phyloP scores from a whole-genome alignment of 345 rosid genomes.

The Pugionium dolabratum region DNA sequence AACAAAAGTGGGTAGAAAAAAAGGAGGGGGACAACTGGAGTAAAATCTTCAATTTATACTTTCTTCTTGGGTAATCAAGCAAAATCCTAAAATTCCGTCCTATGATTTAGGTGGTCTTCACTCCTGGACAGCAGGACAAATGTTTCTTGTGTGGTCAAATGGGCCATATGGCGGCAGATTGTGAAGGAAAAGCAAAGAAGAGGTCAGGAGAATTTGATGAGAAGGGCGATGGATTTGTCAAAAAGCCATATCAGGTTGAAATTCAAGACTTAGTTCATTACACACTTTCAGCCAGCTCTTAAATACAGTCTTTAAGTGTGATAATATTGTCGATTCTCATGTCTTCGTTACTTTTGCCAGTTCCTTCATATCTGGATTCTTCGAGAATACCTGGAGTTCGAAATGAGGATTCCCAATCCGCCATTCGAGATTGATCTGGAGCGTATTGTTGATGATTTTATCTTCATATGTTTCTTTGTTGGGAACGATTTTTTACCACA shows the following conservation, averaged over 20 bases:
- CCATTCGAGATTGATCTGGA: conserved; percentile 82
- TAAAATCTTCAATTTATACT: conserved; percentile 1
- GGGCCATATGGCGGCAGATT: conserved; percentile 86
- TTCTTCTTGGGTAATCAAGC: conserved; percentile 13
- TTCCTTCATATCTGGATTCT: conserved; percentile 94
- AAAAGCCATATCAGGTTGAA: conserved; percentile 90
- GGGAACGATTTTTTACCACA: conserved; percentile 99
- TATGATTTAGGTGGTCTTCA: conserved; percentile 70
- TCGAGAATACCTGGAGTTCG: conserved; percentile 84
- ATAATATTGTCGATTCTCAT: conserved; percentile 21
- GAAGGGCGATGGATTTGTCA: conserved; percentile 68
- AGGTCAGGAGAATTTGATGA: conserved; percentile 94
- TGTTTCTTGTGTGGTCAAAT: conserved; percentile 95
- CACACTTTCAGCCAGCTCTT: background rate
- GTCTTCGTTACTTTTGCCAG: conserved; percentile 45
- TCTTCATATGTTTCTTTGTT: conserved; percentile 97
- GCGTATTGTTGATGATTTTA: conserved; percentile 92
- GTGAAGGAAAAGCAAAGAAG: conserved; percentile 87
- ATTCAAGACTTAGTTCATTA: conserved; percentile 11
- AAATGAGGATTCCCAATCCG: conserved; percentile 69
- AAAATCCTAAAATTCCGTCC: background rate
- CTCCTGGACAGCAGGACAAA: conserved; percentile 87
- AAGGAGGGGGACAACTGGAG: background rate
- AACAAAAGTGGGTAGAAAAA: conserved; percentile 2
- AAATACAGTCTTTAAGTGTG: conserved; percentile 4